phyloP scores from a whole-genome alignment of 1,139 yeast genomes.

The Kodamaea fungicola region DNA sequence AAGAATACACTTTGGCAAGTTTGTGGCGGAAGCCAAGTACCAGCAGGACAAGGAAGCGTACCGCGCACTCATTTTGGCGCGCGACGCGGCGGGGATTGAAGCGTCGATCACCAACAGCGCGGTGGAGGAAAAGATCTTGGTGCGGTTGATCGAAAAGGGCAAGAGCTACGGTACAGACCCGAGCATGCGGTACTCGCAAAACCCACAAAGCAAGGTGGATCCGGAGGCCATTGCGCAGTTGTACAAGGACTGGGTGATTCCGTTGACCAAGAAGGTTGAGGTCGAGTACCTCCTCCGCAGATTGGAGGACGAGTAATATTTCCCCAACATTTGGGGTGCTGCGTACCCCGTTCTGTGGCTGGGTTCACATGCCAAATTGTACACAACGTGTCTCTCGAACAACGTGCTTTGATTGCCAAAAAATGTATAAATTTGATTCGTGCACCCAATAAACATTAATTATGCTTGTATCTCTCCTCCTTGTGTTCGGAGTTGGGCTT shows the following conservation, averaged over 20 bases:
- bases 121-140: slow-evolving; percentile 81
- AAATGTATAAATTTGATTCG: too few relatives aligned
- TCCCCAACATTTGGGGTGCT: too few relatives aligned
- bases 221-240: slow-evolving; percentile 79
- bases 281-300: slow-evolving; percentile 84
- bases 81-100: slow-evolving; percentile 72
- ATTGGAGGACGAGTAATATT: slow-evolving; percentile 54
- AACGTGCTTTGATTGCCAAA: too few relatives aligned
- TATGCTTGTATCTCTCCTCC: slow-evolving; percentile 6
- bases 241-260: slow-evolving; percentile 85
- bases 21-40: slow-evolving; percentile 94
- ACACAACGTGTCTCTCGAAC: too few relatives aligned
- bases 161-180: slow-evolving; percentile 89
- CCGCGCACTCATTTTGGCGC: slow-evolving; percentile 58
- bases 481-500: slow-evolving; percentile 6
- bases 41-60: slow-evolving; percentile 63
- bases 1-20: slow-evolving; percentile 93
- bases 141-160: slow-evolving; percentile 75
- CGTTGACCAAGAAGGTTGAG: slow-evolving; percentile 91
- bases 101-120: slow-evolving; percentile 79
- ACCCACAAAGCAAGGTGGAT: slow-evolving; percentile 71
- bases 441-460: too few relatives aligned
- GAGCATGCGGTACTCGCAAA: slow-evolving; percentile 61
- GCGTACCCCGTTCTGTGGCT: too few relatives aligned
- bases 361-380: too few relatives aligned